A percentile compares a stretch with the other conserved stretches of the same genome.
These are phyloP conservation scores for Microthlaspi erraticum DNA, from an alignment of 345 rosid species.

Conservation along the genomic window DNA sequence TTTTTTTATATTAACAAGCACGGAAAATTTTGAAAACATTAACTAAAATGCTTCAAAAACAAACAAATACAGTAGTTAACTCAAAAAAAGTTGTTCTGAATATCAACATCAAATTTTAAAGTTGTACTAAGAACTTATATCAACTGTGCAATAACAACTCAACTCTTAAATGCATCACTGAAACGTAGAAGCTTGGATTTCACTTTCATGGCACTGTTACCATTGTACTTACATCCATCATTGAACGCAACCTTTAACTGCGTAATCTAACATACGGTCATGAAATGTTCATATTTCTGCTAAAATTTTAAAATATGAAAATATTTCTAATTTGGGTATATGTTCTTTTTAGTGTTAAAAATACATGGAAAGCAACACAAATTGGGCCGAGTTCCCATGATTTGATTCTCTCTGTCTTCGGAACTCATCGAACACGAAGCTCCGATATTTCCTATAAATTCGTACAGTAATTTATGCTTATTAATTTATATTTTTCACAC, in stretches of 20 bases:
- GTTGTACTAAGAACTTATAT: no score
- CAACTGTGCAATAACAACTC: slow-evolving; percentile 4
- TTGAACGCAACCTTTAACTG: slow-evolving; percentile 25
- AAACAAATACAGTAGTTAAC: no score
- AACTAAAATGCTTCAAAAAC: slow-evolving; percentile 17
- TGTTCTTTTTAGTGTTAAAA: not conserved
- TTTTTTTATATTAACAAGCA: not conserved
- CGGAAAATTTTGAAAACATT: slow-evolving; percentile 17
- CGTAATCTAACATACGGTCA: slow-evolving; percentile 14
- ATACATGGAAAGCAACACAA: slow-evolving; percentile 28
- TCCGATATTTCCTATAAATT: slow-evolving; percentile 29
- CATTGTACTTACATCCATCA: slow-evolving; percentile 28
- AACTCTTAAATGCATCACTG: slow-evolving; percentile 31
- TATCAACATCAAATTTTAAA: no score
- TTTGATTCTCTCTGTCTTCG: slow-evolving; percentile 59
- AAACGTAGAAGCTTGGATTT: slow-evolving; percentile 13
- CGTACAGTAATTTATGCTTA: not conserved
- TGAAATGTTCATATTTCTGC: slow-evolving; percentile 5
- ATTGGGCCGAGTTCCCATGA: slow-evolving; percentile 49
- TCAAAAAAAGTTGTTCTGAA: no score
- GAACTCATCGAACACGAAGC: slow-evolving; percentile 51
- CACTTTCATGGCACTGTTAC: slow-evolving; percentile 32
- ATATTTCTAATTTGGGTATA: slow-evolving; percentile 13
- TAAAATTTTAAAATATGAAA: not conserved
- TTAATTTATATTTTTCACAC: not conserved